Conservation (phyloP, 1,139 yeast genomes). For the Geotrichum reessii region DNA sequence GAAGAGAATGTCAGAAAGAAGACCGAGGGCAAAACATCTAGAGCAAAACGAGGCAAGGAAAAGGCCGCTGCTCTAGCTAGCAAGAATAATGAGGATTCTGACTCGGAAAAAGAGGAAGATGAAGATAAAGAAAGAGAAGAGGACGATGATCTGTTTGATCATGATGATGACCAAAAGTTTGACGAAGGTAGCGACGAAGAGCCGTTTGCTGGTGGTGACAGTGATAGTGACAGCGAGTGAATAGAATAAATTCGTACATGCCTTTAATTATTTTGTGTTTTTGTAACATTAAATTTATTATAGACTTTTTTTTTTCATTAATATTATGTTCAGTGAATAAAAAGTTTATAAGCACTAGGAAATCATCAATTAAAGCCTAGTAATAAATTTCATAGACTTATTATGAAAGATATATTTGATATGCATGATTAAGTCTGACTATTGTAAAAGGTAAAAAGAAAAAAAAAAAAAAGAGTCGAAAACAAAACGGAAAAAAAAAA, state of each 20-base stretch:
- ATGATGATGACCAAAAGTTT: conserved; percentile 37
- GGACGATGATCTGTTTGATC: conserved; percentile 27
- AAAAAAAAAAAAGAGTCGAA: too few relatives aligned
- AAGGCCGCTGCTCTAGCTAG: conserved; percentile 33
- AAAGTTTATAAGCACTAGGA: background rate
- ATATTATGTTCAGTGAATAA: too few relatives aligned
- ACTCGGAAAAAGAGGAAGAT: conserved; percentile 26
- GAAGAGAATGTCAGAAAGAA: conserved; percentile 73
- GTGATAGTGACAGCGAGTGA: conserved; percentile 10
- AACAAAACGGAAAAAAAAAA: too few relatives aligned
- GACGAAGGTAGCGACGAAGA: conserved; percentile 33
- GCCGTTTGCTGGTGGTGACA: conserved; percentile 11
- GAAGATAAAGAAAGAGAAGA: conserved; percentile 38
- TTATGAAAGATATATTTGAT: too few relatives aligned
- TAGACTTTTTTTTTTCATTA: too few relatives aligned
- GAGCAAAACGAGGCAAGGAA: conserved; percentile 54
- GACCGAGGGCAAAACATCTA: conserved; percentile 59
- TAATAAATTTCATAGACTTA: too few relatives aligned
- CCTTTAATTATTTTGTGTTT: too few relatives aligned
- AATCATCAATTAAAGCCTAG: too few relatives aligned
- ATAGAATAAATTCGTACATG: background rate
- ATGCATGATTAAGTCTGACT: too few relatives aligned
- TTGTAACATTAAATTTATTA: background rate
- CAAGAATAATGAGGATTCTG: conserved; percentile 24
- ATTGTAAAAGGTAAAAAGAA: too few relatives aligned